Evolutionary conservation across 306 rosid genomes (phyloP).

Genomic region (Ammopiptanthus mongolicus): DNA sequence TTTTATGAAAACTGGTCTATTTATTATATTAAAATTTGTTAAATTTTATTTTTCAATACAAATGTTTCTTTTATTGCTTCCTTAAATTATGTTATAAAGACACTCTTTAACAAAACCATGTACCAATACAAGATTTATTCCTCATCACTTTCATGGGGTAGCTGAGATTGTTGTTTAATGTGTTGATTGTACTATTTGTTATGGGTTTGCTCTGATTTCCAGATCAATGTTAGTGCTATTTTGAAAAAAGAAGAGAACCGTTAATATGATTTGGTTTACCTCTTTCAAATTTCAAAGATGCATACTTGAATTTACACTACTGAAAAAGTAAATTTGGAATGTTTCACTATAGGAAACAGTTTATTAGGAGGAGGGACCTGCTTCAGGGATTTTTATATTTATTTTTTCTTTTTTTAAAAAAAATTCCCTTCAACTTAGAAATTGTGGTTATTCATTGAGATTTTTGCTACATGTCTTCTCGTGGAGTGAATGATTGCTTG

Average conservation of each 20-base stretch:
- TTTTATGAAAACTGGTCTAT: too few relatives aligned
- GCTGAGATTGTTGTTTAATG: background rate
- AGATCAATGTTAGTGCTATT: too few relatives aligned
- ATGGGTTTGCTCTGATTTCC: background rate
- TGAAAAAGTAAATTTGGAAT: background rate
- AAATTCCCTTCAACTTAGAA: background rate
- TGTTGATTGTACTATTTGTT: background rate
- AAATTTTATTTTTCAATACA: too few relatives aligned
- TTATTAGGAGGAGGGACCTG: background rate
- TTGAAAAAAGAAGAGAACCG: background rate
- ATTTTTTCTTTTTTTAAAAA: background rate
- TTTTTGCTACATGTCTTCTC: background rate
- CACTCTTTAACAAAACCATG: too few relatives aligned
- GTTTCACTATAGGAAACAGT: background rate
- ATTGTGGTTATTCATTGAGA: background rate
- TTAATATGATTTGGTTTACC: background rate
- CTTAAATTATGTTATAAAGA: too few relatives aligned
- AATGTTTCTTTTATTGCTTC: too few relatives aligned
- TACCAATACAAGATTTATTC: too few relatives aligned
- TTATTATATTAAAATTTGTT: too few relatives aligned
- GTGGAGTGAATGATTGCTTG: conserved; percentile 12
- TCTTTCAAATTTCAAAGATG: background rate
- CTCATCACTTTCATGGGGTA: background rate
- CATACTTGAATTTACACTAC: background rate
- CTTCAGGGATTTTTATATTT: background rate